Evolutionary conservation across 805 yeast species (phyloP).

Genomic region (Saccharomyces mikatae): DNA sequence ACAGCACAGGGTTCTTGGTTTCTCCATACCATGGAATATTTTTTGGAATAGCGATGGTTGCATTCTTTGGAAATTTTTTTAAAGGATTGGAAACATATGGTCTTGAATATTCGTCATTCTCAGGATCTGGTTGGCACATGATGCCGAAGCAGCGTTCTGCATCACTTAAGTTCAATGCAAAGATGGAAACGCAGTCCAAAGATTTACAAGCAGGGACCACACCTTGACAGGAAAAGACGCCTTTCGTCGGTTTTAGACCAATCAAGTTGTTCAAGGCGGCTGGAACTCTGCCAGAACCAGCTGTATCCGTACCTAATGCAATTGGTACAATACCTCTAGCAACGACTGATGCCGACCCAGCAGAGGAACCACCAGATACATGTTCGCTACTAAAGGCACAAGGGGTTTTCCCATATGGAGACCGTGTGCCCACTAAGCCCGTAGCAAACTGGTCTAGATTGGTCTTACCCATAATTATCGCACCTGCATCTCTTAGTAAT

Average conservation of each 20-base stretch:
- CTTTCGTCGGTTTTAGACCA: conserved; percentile 89
- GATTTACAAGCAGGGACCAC: conserved; percentile 98
- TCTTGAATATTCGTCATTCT: conserved; percentile 73
- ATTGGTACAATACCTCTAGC: conserved; percentile 85
- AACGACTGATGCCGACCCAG: conserved; percentile 91
- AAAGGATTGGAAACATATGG: conserved; percentile 60
- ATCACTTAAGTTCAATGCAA: conserved; percentile 68
- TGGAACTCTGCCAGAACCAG: conserved; percentile 97
- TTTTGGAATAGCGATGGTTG: conserved; percentile 71
- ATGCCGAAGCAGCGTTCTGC: conserved; percentile 71
- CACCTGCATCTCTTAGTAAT: conserved; percentile 79
- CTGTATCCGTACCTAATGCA: conserved; percentile 92
- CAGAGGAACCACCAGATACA: conserved; percentile 92
- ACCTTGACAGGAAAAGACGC: conserved; percentile 77
- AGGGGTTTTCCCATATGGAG: conserved; percentile 88
- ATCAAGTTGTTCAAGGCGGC: conserved; percentile 87
- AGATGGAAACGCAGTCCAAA: conserved; percentile 84
- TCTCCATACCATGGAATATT: conserved; percentile 76
- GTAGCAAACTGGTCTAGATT: conserved; percentile 97
- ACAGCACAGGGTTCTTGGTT: conserved; percentile 63
- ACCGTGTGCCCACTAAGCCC: conserved; percentile 89
- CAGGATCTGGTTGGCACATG: conserved; percentile 62
- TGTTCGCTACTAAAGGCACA: conserved; percentile 68
- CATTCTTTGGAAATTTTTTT: conserved; percentile 47
- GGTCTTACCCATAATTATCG: conserved; percentile 87